Percentiles rank a stretch among this genome's conserved stretches.
These are phyloP conservation scores for Eleusine indica DNA, from an alignment of 176 grass and related monocot genomes.

Conservation along the genomic window DNA sequence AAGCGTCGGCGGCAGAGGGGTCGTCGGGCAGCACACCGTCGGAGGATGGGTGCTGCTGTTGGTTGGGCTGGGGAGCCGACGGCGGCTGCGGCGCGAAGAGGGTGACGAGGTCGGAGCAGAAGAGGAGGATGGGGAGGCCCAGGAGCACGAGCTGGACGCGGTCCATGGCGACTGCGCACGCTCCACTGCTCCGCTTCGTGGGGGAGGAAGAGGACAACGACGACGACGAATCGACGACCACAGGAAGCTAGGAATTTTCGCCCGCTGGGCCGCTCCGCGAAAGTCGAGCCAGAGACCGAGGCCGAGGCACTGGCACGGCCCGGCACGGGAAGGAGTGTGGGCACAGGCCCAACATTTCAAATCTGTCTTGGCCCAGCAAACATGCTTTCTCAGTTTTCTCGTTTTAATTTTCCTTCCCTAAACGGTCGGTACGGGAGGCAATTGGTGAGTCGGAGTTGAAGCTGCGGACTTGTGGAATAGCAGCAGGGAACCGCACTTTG, in stretches of 20 bases:
- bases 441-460: too few relatives aligned
- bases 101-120: conserved; percentile 84
- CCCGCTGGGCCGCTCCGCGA: not conserved
- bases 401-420: not conserved
- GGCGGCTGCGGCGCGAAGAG: conserved; percentile 74
- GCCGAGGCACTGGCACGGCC: not conserved
- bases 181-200: not conserved
- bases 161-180: conserved; percentile 64
- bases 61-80: conserved; percentile 21
- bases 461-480: too few relatives aligned
- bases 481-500: too few relatives aligned
- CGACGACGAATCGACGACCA: not conserved
- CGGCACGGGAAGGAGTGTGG: too few relatives aligned
- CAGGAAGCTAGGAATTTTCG: conserved; percentile 4
- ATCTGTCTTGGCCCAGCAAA: not conserved
- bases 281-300: not conserved
- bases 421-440: too few relatives aligned
- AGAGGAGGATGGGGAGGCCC: conserved; percentile 85
- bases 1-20: conserved; percentile 16
- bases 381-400: not conserved
- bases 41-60: not conserved
- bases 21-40: conserved; percentile 29
- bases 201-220: not conserved
- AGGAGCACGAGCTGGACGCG: conserved; percentile 84
- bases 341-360: not conserved